phyloP scores from a whole-genome alignment of 345 rosid species.

The Citrus hindsii region DNA sequence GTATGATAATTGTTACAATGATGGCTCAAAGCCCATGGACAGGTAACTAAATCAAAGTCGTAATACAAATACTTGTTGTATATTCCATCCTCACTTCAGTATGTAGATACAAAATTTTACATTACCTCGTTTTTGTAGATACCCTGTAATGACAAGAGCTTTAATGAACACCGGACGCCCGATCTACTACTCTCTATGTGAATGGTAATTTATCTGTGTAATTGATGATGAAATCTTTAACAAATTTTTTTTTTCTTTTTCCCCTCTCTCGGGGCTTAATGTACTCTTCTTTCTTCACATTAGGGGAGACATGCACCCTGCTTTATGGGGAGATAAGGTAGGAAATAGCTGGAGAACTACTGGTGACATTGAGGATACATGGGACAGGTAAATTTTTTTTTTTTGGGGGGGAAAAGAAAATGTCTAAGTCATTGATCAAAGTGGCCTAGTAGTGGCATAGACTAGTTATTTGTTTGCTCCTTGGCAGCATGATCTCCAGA shows the following conservation, averaged over 20 bases:
- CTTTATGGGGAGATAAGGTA: conserved; percentile 68
- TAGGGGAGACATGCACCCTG: conserved; percentile 94
- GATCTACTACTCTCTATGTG: conserved; percentile 82
- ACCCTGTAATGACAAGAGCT: conserved; percentile 84
- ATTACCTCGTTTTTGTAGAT: conserved; percentile 38
- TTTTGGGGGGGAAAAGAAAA: no score
- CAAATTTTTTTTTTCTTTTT: background rate
- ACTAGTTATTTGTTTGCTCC: background rate
- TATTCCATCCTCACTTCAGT: background rate
- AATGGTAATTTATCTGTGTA: conserved; percentile 48
- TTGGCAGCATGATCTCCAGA: conserved; percentile 63
- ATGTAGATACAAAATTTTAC: background rate
- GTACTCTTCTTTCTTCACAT: background rate
- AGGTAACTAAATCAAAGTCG: conserved; percentile 35
- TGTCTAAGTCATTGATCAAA: background rate
- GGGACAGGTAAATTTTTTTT: conserved; percentile 50
- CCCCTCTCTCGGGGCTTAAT: background rate
- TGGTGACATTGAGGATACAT: conserved; percentile 63
- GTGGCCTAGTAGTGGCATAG: background rate
- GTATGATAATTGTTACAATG: conserved; percentile 80
- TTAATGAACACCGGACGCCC: conserved; percentile 67
- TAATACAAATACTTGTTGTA: no score
- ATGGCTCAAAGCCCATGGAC: conserved; percentile 55
- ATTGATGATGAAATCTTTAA: background rate
- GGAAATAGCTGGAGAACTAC: conserved; percentile 99